Evolutionary conservation across 176 grass and related monocot species (phyloP).

Genomic region (Rhynchospora pubera): DNA sequence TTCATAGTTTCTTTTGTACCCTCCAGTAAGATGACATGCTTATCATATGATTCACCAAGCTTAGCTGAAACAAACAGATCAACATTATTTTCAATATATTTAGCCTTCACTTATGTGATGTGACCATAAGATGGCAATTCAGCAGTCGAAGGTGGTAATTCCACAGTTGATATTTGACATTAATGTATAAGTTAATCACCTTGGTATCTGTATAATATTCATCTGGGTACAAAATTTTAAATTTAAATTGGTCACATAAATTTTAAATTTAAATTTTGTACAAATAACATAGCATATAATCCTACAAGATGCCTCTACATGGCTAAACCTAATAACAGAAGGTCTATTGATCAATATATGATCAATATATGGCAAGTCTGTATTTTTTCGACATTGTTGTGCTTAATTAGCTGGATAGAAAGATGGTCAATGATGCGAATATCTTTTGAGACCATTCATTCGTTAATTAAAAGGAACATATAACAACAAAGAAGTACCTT

Average conservation of each 20-base stretch:
- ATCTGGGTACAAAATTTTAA: background rate
- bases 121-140: background rate
- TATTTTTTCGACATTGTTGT: too few species aligned
- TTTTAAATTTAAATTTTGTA: background rate
- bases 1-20: background rate
- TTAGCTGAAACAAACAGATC: slow-evolving; percentile 1
- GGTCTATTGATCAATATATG: too few species aligned
- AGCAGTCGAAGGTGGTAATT: background rate
- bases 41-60: background rate
- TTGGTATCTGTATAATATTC: background rate
- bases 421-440: too few species aligned
- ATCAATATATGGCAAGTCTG: too few species aligned
- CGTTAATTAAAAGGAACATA: background rate
- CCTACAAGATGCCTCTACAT: too few species aligned
- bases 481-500: background rate
- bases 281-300: too few species aligned
- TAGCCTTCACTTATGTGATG: background rate
- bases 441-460: too few species aligned
- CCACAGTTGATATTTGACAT: background rate
- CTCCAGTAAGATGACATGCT: background rate
- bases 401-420: too few species aligned
- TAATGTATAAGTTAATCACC: background rate
- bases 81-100: background rate
- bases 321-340: too few species aligned
- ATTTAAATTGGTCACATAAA: background rate